A percentile compares a stretch with the other conserved stretches of the same genome.
These are phyloP conservation scores for Raffaelea albimanens DNA, from an alignment of 2,329 filamentous ascomycete species.

Conservation along the genomic window DNA sequence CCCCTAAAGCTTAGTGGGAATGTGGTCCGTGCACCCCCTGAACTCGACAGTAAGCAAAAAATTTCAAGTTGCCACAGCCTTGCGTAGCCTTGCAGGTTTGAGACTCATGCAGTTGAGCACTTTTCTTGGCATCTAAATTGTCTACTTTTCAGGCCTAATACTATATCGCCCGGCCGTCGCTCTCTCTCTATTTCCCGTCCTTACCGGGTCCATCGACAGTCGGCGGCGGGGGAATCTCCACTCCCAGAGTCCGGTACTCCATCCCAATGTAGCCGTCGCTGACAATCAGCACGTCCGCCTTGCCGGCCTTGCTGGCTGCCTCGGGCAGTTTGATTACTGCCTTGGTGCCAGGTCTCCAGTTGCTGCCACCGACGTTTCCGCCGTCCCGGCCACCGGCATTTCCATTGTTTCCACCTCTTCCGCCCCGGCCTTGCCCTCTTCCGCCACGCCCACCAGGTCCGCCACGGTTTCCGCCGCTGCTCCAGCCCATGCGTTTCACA, in stretches of 20 bases:
- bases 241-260: slow-evolving; percentile 38
- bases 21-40: no score
- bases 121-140: no score
- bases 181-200: background rate
- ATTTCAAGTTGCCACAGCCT: no score
- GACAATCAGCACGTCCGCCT: slow-evolving; percentile 64
- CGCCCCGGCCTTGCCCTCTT: background rate
- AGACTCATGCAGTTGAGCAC: no score
- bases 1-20: no score
- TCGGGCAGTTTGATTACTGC: slow-evolving; percentile 53
- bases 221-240: slow-evolving; percentile 43
- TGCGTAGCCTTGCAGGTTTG: no score
- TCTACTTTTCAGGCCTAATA: no score
- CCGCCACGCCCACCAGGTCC: background rate
- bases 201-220: slow-evolving; percentile 31
- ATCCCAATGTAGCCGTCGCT: slow-evolving; percentile 86
- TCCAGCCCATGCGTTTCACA: slow-evolving; percentile 79
- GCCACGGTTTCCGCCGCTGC: slow-evolving; percentile 18
- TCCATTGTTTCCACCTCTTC: background rate
- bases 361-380: slow-evolving; percentile 19
- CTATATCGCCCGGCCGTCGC: no score
- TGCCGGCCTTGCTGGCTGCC: slow-evolving; percentile 38
- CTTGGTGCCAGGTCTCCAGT: slow-evolving; percentile 39
- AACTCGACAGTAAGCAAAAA: no score
- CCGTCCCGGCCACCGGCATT: background rate